A percentile compares a stretch with the other conserved stretches of the same genome.
phyloP scores from a whole-genome alignment of 2,329 filamentous ascomycete genomes.

The Talaromyces albobiverticillius region DNA sequence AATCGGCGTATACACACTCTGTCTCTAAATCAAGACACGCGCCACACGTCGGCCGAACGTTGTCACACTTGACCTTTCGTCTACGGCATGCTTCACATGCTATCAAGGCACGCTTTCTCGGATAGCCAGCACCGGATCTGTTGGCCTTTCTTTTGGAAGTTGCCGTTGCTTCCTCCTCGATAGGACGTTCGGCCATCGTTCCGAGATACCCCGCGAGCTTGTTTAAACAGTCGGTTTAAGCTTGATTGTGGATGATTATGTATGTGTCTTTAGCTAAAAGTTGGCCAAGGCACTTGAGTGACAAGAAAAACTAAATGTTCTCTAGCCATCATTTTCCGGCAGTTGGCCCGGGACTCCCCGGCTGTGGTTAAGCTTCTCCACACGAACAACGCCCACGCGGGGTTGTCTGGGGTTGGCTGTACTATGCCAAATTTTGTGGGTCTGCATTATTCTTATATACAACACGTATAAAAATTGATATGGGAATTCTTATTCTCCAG shows the following conservation, averaged over 20 bases:
- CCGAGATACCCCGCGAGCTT: background rate
- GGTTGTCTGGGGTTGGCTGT: background rate
- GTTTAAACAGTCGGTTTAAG: no score
- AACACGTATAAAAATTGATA: background rate
- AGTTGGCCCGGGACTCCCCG: background rate
- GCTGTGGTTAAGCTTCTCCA: background rate
- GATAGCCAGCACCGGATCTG: background rate
- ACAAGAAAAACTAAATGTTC: background rate
- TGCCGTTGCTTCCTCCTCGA: background rate
- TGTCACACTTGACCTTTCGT: conserved; percentile 8
- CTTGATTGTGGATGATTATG: background rate
- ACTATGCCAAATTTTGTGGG: background rate
- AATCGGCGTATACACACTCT: background rate
- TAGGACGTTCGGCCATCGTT: background rate
- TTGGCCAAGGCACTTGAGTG: background rate
- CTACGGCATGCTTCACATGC: conserved; percentile 5
- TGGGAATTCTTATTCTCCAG: background rate
- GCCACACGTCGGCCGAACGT: conserved; percentile 2
- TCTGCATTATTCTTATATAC: background rate
- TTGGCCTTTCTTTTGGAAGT: background rate
- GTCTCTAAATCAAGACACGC: background rate
- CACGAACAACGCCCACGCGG: background rate
- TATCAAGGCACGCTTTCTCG: background rate
- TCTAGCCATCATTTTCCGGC: background rate
- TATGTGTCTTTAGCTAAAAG: background rate